Evolutionary conservation across 768 basidiomycete species (phyloP).

Genomic region (Tricholoma sp.): DNA sequence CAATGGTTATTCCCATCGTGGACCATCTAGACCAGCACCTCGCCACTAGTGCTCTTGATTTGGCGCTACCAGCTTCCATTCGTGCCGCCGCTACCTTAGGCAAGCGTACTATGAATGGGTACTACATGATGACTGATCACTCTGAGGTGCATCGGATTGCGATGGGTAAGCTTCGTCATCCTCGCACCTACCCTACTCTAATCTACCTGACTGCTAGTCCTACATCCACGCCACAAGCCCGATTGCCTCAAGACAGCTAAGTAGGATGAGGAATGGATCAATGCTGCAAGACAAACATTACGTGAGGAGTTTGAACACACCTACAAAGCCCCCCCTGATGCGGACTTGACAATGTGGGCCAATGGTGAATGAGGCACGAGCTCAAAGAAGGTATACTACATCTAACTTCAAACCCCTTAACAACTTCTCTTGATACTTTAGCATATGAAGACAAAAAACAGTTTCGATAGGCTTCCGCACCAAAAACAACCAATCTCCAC

Average conservation of each 20-base stretch:
- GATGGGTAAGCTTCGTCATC: conserved; percentile 20
- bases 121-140: conserved; percentile 21
- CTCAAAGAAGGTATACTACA: not conserved
- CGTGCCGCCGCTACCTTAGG: conserved; percentile 14
- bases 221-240: conserved; percentile 30
- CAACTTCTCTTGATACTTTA: conserved; percentile 29
- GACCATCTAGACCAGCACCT: conserved; percentile 23
- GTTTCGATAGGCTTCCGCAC: not conserved
- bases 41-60: conserved; percentile 3
- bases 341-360: not conserved
- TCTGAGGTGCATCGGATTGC: conserved; percentile 24
- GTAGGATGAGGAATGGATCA: conserved; percentile 11
- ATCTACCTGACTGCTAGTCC: conserved; percentile 7
- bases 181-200: too few species aligned
- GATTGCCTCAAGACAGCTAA: not conserved
- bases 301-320: conserved; percentile 13
- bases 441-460: not conserved
- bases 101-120: conserved; percentile 23
- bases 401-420: not conserved
- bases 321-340: not conserved
- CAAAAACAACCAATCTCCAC: not conserved
- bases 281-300: conserved; percentile 17
- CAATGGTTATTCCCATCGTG: conserved; percentile 32
- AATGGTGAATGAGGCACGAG: not conserved
- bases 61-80: conserved; percentile 10